A percentile compares a stretch with the other conserved stretches of the same genome.
Evolutionary conservation across 2,329 filamentous ascomycete genomes (phyloP).

Genomic region (Xylaria sp.): DNA sequence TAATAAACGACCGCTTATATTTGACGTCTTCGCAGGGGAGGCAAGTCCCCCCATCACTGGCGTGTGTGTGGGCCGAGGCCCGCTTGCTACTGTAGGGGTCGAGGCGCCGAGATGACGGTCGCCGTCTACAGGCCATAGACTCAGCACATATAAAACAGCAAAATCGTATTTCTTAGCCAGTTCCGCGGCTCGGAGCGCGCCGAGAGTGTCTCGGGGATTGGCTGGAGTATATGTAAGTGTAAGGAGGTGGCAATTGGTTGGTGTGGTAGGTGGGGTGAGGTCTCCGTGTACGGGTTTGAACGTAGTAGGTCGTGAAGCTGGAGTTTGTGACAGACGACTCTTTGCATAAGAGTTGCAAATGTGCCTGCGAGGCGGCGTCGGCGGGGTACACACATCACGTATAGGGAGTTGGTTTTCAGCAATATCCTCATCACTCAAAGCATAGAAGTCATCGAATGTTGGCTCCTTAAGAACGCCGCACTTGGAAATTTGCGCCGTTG

Average conservation of each 20-base stretch:
- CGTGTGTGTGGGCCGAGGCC: background rate
- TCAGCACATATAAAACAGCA: conserved; percentile 68
- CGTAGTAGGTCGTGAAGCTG: conserved; percentile 21
- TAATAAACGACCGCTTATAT: conserved; percentile 36
- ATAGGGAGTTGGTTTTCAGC: conserved; percentile 56
- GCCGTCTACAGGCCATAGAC: conserved; percentile 62
- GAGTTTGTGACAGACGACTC: conserved; percentile 16
- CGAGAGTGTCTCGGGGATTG: conserved; percentile 58
- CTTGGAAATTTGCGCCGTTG: conserved; percentile 41
- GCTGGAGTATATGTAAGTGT: conserved; percentile 59
- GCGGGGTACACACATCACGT: conserved; percentile 39
- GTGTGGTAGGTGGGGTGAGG: conserved; percentile 46
- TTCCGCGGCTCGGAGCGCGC: conserved; percentile 65
- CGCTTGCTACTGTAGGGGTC: conserved; percentile 6
- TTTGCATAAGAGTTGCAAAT: conserved; percentile 4
- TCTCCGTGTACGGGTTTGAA: conserved; percentile 36
- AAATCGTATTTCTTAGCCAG: conserved; percentile 68
- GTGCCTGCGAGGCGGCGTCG: conserved; percentile 46
- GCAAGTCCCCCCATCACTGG: background rate
- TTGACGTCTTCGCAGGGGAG: conserved; percentile 7
- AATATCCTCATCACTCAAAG: conserved; percentile 68
- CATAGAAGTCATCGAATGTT: conserved; percentile 64
- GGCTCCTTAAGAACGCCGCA: conserved; percentile 61
- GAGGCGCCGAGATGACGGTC: conserved; percentile 36
- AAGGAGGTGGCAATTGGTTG: conserved; percentile 52